Conservation (phyloP, 2,329 filamentous ascomycete species). For the Phialophora verrucosa region DNA sequence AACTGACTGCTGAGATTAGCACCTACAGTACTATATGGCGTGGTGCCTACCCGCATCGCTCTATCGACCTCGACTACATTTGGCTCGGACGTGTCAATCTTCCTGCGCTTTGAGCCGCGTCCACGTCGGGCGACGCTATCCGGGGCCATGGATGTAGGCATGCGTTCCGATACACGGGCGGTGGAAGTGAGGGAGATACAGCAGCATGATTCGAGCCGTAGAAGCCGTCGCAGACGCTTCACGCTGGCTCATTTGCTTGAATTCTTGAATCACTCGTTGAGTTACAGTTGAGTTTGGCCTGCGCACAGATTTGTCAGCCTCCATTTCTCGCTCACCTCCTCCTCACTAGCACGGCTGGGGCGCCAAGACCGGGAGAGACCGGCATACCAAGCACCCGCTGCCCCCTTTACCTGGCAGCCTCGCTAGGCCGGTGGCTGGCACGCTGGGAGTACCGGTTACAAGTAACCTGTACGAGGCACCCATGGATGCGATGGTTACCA, state of each 20-base stretch:
- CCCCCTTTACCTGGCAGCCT: not conserved
- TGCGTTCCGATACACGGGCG: not conserved
- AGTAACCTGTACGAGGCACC: not conserved
- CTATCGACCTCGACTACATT: not conserved
- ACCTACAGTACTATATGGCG: not conserved
- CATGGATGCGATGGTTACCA: not conserved
- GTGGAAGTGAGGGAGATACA: not conserved
- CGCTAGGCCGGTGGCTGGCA: not conserved
- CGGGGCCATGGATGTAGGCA: conserved; percentile 1
- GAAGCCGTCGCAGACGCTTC: not conserved
- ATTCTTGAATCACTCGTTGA: not conserved
- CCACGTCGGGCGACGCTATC: conserved; percentile 6
- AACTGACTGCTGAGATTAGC: conserved; percentile 13
- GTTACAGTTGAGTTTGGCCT: not conserved
- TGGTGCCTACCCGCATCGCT: not conserved
- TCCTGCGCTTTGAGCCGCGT: conserved; percentile 18
- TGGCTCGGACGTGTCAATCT: conserved; percentile 4
- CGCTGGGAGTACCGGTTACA: not conserved
- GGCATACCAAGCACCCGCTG: not conserved
- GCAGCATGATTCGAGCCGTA: conserved; percentile 2
- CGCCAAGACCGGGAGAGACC: not conserved
- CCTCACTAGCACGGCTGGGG: not conserved
- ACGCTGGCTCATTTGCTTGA: not conserved
- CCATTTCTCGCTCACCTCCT: not conserved
- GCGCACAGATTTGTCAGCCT: conserved; percentile 6